Percentiles rank a stretch among this genome's conserved stretches.
Evolutionary conservation across 345 rosid genomes (phyloP).

Genomic region (Hypericum androsaemum): DNA sequence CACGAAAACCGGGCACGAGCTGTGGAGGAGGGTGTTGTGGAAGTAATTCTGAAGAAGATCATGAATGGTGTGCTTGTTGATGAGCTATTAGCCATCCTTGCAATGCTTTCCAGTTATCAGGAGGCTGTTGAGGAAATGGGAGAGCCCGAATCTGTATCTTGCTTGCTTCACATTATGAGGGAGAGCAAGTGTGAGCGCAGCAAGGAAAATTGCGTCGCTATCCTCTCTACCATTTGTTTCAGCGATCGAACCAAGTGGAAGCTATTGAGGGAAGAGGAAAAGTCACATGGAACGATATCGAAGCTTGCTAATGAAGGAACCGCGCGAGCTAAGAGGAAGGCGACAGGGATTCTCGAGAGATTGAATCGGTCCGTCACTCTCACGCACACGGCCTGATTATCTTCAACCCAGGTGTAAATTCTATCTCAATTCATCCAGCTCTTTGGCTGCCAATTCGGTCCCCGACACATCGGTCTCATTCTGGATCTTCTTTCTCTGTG

Average conservation of each 20-base stretch:
- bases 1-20: constrained; percentile 84
- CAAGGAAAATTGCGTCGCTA: constrained; percentile 82
- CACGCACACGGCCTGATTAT: constrained; percentile 72
- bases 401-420: background rate
- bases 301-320: constrained; percentile 76
- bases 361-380: constrained; percentile 53
- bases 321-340: constrained; percentile 91
- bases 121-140: constrained; percentile 66
- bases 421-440: background rate
- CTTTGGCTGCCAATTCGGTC: background rate
- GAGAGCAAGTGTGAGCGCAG: constrained; percentile 68
- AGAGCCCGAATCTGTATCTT: constrained; percentile 61
- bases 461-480: background rate
- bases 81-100: constrained; percentile 76
- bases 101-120: constrained; percentile 70
- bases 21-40: constrained; percentile 71
- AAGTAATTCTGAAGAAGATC: constrained; percentile 58
- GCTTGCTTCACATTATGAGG: constrained; percentile 54
- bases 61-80: constrained; percentile 53
- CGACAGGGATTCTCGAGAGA: constrained; percentile 68
- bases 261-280: constrained; percentile 74
- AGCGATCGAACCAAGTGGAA: constrained; percentile 73
- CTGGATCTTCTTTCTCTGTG: no score
- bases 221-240: constrained; percentile 56
- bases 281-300: constrained; percentile 45